Base-by-base conservation (phyloP, 1,139 yeast genomes). In the Pichia cactophila region DNA sequence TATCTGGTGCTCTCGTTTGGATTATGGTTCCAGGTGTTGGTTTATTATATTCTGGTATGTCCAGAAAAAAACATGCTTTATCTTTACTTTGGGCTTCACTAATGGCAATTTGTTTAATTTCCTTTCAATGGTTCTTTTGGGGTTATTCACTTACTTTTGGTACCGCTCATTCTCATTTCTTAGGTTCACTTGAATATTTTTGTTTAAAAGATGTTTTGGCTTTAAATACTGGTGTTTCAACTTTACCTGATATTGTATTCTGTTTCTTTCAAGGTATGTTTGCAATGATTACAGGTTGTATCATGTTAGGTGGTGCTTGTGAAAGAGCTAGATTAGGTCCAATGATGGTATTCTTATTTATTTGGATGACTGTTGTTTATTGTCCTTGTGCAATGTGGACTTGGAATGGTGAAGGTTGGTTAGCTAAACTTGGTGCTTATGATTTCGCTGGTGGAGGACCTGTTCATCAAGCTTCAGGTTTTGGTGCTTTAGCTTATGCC, bases 371-470 rank as follows among this genome's bases (percentile, higher is more conserved):
- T n/a, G 79, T 92, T 44, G 97, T 92, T 45, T 92, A 92, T 74
- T 85, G 95, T 67, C 97, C 97, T 51, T 74, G 80, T 66, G 97
- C 97, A 16, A 86, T 85, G 73, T 90, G 97, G 97, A 86, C 95
- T 31, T 92, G 97, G 97, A 92, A 90, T 66, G 77, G 81, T 33
- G 78, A 78, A 51, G 98, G 97, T 45, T 92, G 97, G 97, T 75
- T 90, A 56, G 78, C 75, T 50, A 72, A 70, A 45, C 74, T 90
- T 51, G 97, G 97, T 55, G 83, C 89, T 33, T 77, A 88, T 53
- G 98, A 92, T 70, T 92, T 87, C 65, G 97, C 97, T 38, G 98
- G 98, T 61, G 97, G 97, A 64, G 96, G 97, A 55, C 96, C 97
- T 56, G 97, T 92, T 53, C 98, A 92, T 71, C 88, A 87, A 72